phyloP scores from a whole-genome alignment of 305 asterid genomes.

The Fraxinus baroniana region DNA sequence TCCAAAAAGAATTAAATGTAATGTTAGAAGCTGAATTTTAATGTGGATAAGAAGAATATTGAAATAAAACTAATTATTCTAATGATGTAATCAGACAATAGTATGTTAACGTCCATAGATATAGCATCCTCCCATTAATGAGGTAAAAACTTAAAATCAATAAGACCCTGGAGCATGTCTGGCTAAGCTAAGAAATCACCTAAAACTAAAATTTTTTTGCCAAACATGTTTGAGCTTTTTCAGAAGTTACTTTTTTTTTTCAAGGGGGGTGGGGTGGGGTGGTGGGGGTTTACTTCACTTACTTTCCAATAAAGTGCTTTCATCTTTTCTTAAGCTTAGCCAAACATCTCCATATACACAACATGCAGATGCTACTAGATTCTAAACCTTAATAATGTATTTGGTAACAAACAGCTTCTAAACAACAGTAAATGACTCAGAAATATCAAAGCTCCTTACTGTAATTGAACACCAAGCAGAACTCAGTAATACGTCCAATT shows the following conservation, averaged over 20 bases:
- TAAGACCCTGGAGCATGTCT: background rate
- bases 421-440: background rate
- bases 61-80: background rate
- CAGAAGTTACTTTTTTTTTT: background rate
- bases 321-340: background rate
- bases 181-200: background rate
- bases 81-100: background rate
- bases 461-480: background rate
- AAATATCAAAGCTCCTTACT: background rate
- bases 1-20: background rate
- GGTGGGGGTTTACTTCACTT: background rate
- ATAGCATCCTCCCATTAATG: background rate
- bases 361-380: background rate
- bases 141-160: background rate
- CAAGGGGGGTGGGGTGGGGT: background rate
- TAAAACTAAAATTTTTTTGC: background rate
- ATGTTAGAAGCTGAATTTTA: background rate
- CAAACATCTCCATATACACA: background rate
- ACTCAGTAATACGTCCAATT: background rate
- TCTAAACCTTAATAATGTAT: background rate
- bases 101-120: background rate
- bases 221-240: background rate
- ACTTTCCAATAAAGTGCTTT: background rate
- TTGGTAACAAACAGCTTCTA: background rate
- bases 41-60: background rate